Percentiles rank a stretch among this genome's conserved stretches.
Conservation (phyloP, 2,329 filamentous ascomycete species). For the Coniella vitis region DNA sequence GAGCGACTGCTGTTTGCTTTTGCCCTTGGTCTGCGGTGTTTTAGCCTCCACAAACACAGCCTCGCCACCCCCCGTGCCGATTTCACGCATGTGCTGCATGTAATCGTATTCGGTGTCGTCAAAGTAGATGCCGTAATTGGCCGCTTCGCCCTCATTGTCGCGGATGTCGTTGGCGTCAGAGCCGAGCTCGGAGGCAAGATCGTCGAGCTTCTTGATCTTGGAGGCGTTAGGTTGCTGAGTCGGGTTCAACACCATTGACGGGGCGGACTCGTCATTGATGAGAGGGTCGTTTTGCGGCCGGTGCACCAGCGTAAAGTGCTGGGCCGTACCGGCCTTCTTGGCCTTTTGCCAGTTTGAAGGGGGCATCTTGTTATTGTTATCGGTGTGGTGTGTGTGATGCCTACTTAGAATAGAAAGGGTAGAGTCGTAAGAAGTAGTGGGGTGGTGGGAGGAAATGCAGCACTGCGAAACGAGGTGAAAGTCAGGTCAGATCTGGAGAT, state of each 20-base stretch:
- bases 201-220: slow-evolving; percentile 61
- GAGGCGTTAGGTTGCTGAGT: slow-evolving; percentile 42
- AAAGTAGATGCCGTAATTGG: slow-evolving; percentile 86
- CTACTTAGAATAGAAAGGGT: background rate
- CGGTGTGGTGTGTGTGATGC: background rate
- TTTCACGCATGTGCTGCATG: slow-evolving; percentile 95
- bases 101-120: slow-evolving; percentile 97
- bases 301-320: slow-evolving; percentile 90
- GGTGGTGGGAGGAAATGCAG: background rate
- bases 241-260: slow-evolving; percentile 83
- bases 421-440: background rate
- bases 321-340: slow-evolving; percentile 69
- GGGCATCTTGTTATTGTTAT: slow-evolving; percentile 15
- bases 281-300: slow-evolving; percentile 95
- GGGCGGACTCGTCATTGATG: slow-evolving; percentile 85
- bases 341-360: slow-evolving; percentile 27
- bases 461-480: background rate
- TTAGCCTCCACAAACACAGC: slow-evolving; percentile 78
- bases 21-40: slow-evolving; percentile 53
- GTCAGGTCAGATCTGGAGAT: background rate
- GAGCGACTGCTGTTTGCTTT: slow-evolving; percentile 67
- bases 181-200: slow-evolving; percentile 71
- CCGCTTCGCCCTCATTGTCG: slow-evolving; percentile 91
- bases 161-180: slow-evolving; percentile 59
- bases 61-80: slow-evolving; percentile 67